Base-by-base conservation (phyloP, 768 basidiomycete genomes). In the Macrolepiota dolichaula region DNA sequence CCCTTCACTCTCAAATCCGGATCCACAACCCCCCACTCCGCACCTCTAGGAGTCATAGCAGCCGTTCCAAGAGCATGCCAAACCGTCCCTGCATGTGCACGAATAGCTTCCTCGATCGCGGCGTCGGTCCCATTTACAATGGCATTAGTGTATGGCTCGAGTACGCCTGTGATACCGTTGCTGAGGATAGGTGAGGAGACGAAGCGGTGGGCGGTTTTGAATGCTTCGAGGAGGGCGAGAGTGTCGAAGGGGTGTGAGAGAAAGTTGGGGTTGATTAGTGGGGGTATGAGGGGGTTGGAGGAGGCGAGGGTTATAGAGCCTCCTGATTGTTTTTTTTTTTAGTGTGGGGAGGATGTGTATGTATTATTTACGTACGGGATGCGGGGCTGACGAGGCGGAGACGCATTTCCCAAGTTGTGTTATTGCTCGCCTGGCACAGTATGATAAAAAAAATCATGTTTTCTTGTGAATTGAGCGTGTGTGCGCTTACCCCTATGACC, bases 191-290 rank as follows among this genome's bases (percentile, higher is more conserved):
- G 51, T 11, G 68, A 68, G 1, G 63, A 19, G 13, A 68, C 35
- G 53, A 75, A 69, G 11, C 53, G 36, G 2, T 49, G 52, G 0
- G 65, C 66, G 9, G 58, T 61, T 27, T 61, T 59, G 44, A 74
- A 55, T 3, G 54, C 67, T 50, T 68, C 62, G 27, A 63, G 65
- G 37, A 73, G 57, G 15, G 65, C 63, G 17, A 55, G 51, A n/a
- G 69, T 49, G 56, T 73, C 73, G 56, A 69, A 40, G 4, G 56
- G 59, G 2, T 58, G 36, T 25, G 56, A 62, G 37, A 76, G 73
- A 32, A 66, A 24, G 25, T 55, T 42, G 0, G 79, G 78, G 65
- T 82, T 74, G 67, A 84, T 80, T 17, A 70, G 55, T 0, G 83
- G 82, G 25, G 67, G 37, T 27, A 70, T 71, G 68, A 82, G 82